Evolutionary conservation across 495 filamentous ascomycete genomes (phyloP).

Genomic region (Letharia columbiana): DNA sequence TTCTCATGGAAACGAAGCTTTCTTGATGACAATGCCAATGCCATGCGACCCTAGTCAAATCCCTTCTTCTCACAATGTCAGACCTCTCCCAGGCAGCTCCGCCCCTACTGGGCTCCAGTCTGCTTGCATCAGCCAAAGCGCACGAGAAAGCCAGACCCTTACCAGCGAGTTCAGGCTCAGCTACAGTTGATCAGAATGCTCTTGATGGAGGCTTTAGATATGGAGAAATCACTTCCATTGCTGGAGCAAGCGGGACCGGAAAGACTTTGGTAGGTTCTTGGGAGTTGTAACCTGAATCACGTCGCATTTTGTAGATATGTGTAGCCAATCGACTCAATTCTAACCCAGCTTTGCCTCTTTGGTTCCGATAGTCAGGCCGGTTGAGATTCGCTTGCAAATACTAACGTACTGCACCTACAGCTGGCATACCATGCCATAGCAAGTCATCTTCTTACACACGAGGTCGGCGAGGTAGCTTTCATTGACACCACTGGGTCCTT

Average conservation of each 20-base stretch:
- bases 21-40: too few species aligned
- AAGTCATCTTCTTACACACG: slow-evolving; percentile 21
- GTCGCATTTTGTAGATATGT: background rate
- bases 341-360: background rate
- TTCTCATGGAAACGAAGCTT: too few species aligned
- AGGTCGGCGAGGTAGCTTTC: slow-evolving; percentile 22
- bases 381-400: background rate
- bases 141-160: slow-evolving; percentile 7
- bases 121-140: slow-evolving; percentile 15
- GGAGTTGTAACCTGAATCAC: background rate
- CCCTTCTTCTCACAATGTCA: slow-evolving; percentile 1
- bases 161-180: slow-evolving; percentile 20
- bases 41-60: background rate
- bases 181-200: slow-evolving; percentile 17
- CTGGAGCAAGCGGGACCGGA: slow-evolving; percentile 19
- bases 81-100: slow-evolving; percentile 11
- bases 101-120: slow-evolving; percentile 7
- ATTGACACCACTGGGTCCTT: slow-evolving; percentile 25
- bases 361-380: background rate
- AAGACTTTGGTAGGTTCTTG: slow-evolving; percentile 21
- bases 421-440: slow-evolving; percentile 22
- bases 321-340: background rate
- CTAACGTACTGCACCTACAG: slow-evolving; percentile 8
- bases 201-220: slow-evolving; percentile 25
- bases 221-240: slow-evolving; percentile 24